Percentiles rank a stretch among this genome's conserved stretches.
Evolutionary conservation across 2,329 filamentous ascomycete genomes (phyloP).

Genomic region (Mollisia scopiformis): DNA sequence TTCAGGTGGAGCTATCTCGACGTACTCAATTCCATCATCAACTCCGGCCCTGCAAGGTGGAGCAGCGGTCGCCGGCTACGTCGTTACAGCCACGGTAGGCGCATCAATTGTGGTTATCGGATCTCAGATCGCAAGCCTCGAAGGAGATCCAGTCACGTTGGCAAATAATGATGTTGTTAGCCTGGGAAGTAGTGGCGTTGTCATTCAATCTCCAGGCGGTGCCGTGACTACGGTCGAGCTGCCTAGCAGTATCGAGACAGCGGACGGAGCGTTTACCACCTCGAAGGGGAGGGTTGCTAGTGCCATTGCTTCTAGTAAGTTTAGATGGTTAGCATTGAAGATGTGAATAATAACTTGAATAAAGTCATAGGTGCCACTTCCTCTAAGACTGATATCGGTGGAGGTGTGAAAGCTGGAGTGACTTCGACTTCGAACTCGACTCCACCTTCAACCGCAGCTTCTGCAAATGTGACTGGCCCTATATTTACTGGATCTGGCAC

Average conservation of each 20-base stretch:
- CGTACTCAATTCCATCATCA: not conserved
- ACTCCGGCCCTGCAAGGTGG: not conserved
- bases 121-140: slow-evolving; percentile 8
- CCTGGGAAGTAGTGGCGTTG: slow-evolving; percentile 13
- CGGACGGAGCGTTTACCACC: not conserved
- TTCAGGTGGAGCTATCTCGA: slow-evolving; percentile 13
- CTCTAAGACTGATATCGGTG: too few relatives aligned
- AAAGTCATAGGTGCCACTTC: too few relatives aligned
- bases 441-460: too few relatives aligned
- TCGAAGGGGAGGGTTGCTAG: not conserved
- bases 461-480: too few relatives aligned
- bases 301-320: not conserved
- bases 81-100: not conserved
- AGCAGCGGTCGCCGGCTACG: not conserved
- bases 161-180: slow-evolving; percentile 11
- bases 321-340: too few relatives aligned
- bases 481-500: too few relatives aligned
- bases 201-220: slow-evolving; percentile 16
- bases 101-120: slow-evolving; percentile 4
- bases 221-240: slow-evolving; percentile 16
- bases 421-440: too few relatives aligned
- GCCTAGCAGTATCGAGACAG: not conserved
- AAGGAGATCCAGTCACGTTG: slow-evolving; percentile 8
- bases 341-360: too few relatives aligned
- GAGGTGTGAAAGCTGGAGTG: too few relatives aligned